Base-by-base conservation (phyloP, 352 stramenopile species). In the Phytophthora pinifolia region DNA sequence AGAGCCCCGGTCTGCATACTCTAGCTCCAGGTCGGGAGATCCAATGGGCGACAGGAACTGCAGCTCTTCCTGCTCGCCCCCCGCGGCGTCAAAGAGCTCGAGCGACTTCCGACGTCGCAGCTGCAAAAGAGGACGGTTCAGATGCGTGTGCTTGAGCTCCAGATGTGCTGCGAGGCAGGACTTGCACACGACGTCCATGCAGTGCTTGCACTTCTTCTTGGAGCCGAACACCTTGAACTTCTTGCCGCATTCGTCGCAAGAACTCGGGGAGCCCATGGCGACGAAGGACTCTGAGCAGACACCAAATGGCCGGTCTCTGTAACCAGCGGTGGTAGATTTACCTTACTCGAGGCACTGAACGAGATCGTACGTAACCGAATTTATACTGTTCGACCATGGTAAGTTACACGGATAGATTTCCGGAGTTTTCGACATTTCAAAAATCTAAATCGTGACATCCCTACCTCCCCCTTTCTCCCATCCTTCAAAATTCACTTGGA, bases 201-300 rank as follows among this genome's bases (percentile, higher is more conserved):
- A 92, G 67, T 88, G 66, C 57, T 79, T 71, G 62, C 81, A 92
- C 48, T 85, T 86, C 54, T 77, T 83, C 56, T 79, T 80, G 54
- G 76, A 74, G 7, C 65, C 59, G 52, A 92, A 89, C 30, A 92
- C 74, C 43, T 86, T 88, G 48, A 92, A 81, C 66, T 87, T 88
- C 64, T 88, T 87, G 65, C 65, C 62, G 52, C 80, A 90, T 46
- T 86, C 67, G 27, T 81, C 76, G 44, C 79, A 89, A 4, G 59
- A 34, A 32, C 60, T 74, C 15, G 73, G 63, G 9, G 58, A 54
- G 5, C 74, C 74, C 74, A 87, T 87, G 2, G 20, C 20, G 20
- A 25, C 20, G 20, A 25, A 25, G 20, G 20, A n/a, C n/a, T n/a
- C n/a, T n/a, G n/a, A n/a, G n/a, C n/a, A n/a, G n/a, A n/a, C n/a